These are phyloP conservation scores for Trichocladium uniseriatum DNA, from an alignment of 495 filamentous ascomycete species.

Conservation along the genomic window DNA sequence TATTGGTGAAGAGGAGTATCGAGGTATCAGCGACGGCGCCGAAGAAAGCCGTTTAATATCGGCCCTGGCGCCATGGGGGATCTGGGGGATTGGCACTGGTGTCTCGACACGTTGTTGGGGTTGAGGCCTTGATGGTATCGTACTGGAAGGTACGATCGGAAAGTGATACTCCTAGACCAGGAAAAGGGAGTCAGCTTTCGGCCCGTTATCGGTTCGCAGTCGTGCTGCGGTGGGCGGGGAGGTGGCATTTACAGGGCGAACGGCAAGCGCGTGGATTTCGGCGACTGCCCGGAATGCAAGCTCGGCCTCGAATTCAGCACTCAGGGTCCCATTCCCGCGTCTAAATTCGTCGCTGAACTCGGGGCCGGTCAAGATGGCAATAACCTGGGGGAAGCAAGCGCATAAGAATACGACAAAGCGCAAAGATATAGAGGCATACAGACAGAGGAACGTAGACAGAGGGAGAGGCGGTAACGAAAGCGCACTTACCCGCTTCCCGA, in stretches of 20 bases:
- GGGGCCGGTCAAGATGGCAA: slow-evolving; percentile 6
- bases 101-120: background rate
- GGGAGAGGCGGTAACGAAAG: background rate
- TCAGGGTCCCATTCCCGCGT: slow-evolving; percentile 11
- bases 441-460: background rate
- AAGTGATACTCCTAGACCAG: background rate
- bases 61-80: background rate
- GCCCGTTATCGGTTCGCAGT: too few species aligned
- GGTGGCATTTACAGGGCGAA: slow-evolving; percentile 5
- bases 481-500: slow-evolving; percentile 12
- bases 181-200: background rate
- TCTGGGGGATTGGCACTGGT: background rate
- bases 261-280: slow-evolving; percentile 5
- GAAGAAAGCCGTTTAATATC: background rate
- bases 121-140: background rate
- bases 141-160: background rate
- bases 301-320: slow-evolving; percentile 9
- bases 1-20: slow-evolving; percentile 13
- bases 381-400: slow-evolving; percentile 1
- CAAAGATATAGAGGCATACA: background rate
- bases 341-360: slow-evolving; percentile 11
- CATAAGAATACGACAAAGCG: slow-evolving; percentile 3
- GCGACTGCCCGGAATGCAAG: slow-evolving; percentile 4
- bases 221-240: too few species aligned
- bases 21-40: background rate